Percentiles rank a stretch among this genome's conserved stretches.
phyloP scores from a whole-genome alignment of 2,329 filamentous ascomycete species.

The Sporothrix pseudoabietina region DNA sequence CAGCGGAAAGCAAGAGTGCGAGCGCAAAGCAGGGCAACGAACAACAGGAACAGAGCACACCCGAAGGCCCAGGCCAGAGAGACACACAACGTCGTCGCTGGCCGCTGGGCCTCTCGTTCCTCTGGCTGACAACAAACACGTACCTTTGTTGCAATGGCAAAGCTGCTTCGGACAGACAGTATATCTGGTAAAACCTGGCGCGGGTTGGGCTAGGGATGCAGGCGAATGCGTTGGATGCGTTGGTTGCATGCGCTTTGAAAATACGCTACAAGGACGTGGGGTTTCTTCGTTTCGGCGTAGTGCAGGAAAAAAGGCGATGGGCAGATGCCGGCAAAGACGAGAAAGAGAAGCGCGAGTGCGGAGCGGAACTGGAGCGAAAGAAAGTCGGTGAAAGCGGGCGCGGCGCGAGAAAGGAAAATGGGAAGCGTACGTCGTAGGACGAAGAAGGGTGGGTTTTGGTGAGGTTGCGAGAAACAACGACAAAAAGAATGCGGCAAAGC shows the following conservation, averaged over 20 bases:
- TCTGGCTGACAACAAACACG: slow-evolving; percentile 14
- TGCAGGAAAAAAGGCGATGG: slow-evolving; percentile 20
- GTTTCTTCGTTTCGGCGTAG: slow-evolving; percentile 29
- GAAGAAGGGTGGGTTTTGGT: slow-evolving; percentile 16
- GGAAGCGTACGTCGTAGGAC: background rate
- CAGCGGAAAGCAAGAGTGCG: background rate
- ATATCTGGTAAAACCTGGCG: slow-evolving; percentile 23
- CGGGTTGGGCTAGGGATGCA: slow-evolving; percentile 32
- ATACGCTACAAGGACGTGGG: slow-evolving; percentile 34
- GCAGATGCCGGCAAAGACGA: slow-evolving; percentile 19
- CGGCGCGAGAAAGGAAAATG: slow-evolving; percentile 20
- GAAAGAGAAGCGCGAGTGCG: background rate
- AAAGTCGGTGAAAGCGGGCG: slow-evolving; percentile 24
- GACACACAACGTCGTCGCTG: slow-evolving; percentile 1
- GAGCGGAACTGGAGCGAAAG: background rate
- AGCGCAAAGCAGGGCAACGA: background rate
- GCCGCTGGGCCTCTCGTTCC: background rate
- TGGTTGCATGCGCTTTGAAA: slow-evolving; percentile 27
- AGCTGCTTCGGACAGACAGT: background rate
- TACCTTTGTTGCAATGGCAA: slow-evolving; percentile 21
- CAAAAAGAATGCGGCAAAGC: slow-evolving; percentile 34
- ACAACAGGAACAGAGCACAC: background rate
- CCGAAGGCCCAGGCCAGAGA: background rate
- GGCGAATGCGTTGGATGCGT: slow-evolving; percentile 25
- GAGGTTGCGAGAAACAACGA: slow-evolving; percentile 19